Percentiles rank a stretch among this genome's conserved stretches.
phyloP scores from a whole-genome alignment of 2,329 filamentous ascomycete genomes.

The Aureobasidium vineae region DNA sequence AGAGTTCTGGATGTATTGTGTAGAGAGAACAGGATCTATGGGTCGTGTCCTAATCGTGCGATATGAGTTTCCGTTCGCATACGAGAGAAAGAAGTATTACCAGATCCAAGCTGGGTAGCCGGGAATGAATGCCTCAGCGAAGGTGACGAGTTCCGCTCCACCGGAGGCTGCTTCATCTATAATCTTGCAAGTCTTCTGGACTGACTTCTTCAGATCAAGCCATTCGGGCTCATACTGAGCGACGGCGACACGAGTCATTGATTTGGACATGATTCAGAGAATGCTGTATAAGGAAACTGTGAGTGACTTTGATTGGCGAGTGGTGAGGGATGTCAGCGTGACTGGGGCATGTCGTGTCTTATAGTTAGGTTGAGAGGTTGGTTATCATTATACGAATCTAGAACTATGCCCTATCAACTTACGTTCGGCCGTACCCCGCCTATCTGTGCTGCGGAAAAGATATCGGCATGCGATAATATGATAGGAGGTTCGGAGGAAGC shows the following conservation, averaged over 20 bases:
- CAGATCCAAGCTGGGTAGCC: slow-evolving; percentile 51
- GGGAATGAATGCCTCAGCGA: slow-evolving; percentile 50
- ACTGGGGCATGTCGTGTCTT: not conserved
- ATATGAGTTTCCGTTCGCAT: not conserved
- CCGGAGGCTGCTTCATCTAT: slow-evolving; percentile 56
- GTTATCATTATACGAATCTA: not conserved
- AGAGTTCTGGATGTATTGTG: slow-evolving; percentile 48
- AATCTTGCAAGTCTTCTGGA: slow-evolving; percentile 57
- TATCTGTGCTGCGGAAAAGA: too few relatives aligned
- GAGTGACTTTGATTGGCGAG: too few relatives aligned
- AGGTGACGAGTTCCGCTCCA: slow-evolving; percentile 54
- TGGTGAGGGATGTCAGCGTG: too few relatives aligned
- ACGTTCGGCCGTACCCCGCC: too few relatives aligned
- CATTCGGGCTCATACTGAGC: slow-evolving; percentile 61
- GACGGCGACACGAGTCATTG: slow-evolving; percentile 44
- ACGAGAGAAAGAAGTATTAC: slow-evolving; percentile 34
- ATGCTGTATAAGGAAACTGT: too few relatives aligned
- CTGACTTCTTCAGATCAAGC: slow-evolving; percentile 56
- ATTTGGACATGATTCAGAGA: not conserved
- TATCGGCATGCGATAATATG: too few relatives aligned
- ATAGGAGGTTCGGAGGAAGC: too few relatives aligned
- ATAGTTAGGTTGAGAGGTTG: not conserved
- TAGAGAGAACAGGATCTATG: slow-evolving; percentile 43
- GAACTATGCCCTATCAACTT: too few relatives aligned
- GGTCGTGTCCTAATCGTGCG: slow-evolving; percentile 39